These are phyloP conservation scores for Aquilaria agallochum DNA, from an alignment of 441 rosid species.

Conservation along the genomic window DNA sequence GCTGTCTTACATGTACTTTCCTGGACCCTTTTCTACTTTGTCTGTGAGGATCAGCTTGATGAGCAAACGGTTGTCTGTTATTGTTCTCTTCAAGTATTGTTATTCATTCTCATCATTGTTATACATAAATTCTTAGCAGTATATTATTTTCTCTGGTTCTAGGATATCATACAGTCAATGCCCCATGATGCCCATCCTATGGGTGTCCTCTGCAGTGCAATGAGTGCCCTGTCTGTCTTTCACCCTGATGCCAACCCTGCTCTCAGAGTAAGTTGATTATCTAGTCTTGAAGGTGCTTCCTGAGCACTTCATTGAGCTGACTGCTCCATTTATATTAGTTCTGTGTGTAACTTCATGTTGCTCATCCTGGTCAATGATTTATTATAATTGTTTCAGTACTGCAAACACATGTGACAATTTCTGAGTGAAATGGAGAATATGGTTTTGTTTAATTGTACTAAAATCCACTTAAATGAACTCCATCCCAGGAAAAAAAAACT, in stretches of 20 bases:
- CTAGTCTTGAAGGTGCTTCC: slow-evolving; percentile 2
- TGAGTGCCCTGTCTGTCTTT: slow-evolving; percentile 94
- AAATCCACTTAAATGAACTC: no score
- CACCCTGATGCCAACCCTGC: slow-evolving; percentile 99
- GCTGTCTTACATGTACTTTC: no score
- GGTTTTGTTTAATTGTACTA: no score
- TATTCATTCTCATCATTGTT: background rate
- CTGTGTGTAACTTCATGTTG: no score
- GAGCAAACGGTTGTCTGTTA: background rate
- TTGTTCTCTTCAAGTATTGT: background rate
- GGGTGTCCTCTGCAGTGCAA: slow-evolving; percentile 96
- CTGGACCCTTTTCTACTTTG: no score
- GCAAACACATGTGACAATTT: no score
- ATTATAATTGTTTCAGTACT: background rate
- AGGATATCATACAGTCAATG: slow-evolving; percentile 95
- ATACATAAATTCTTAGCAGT: slow-evolving; percentile 4
- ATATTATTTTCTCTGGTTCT: slow-evolving; percentile 16
- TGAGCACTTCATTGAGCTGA: background rate
- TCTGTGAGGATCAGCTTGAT: background rate
- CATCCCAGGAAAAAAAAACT: no score
- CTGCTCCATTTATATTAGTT: background rate
- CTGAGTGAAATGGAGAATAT: no score
- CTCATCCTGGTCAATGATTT: background rate
- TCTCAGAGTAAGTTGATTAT: slow-evolving; percentile 58
- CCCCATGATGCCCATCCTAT: slow-evolving; percentile 99